Evolutionary conservation across 352 stramenopile genomes (phyloP), one percentile per base, ranked within the genome.

Genomic region (Halophytophthora polymorphica): DNA sequence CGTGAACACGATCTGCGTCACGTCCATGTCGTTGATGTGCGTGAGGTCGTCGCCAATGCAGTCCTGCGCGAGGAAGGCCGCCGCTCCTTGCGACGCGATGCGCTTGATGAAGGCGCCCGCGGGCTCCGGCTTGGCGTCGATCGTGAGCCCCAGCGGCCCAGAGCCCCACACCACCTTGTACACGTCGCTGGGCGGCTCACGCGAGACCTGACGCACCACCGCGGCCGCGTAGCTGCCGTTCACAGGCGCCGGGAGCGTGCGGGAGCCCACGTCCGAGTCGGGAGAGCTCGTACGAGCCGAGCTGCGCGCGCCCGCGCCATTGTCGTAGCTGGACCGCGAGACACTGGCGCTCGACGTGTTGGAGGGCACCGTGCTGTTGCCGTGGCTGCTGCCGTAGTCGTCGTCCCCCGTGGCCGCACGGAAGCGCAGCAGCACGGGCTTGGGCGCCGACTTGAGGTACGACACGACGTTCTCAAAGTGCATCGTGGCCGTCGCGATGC

Each of bases 1-100:
- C 19, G 79, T 66, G 61, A 92, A 94, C 18, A 71, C 61, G 50
- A 94, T 58, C 22, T 65, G 77, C 15, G 58, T 68, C n/a, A 92
- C 74, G 52, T 92, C 78, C 61, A 92, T 87, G 41, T 91, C 82
- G 53, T 94, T 94, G 53, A 94, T 92, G 52, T 91, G 77, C 13
- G 78, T 90, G 43, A 94, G 66, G 37, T 85, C 80, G 53, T 94
- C 83, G 18, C 79, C 79, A 14, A 89, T 65, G 56, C 83, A 92
- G 39, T 94, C 83, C 23, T 94, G 77, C n/a, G 81, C 71, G 6
- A 94, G 61, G 25, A 83, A 70, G 25, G 81, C 70, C 0, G 83
- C 81, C 25, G 83, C 83, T n/a, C 83, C 83, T 7, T 83, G 66
- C 28, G 73, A 64, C 36, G 74, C 77, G 44, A 91, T 90, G 23